Percentiles rank a stretch among this genome's conserved stretches.
phyloP scores from a whole-genome alignment of 179 eudicot species.

The Amaranthus tricolor region DNA sequence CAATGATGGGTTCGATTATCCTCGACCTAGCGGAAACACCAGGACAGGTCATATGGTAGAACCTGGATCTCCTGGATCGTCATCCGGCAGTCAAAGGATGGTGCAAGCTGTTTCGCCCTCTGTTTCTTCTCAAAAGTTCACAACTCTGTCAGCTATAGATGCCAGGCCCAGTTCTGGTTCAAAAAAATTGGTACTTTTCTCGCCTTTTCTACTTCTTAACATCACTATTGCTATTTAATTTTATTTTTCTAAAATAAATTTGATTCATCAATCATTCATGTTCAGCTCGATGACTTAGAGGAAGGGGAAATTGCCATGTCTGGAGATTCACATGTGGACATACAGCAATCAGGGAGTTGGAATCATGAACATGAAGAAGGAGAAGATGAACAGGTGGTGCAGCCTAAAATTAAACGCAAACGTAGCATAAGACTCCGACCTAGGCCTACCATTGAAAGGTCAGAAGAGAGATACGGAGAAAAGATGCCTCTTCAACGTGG shows the following conservation, averaged over 20 bases:
- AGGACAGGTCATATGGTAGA: constrained; percentile 44
- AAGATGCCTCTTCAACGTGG: constrained; percentile 52
- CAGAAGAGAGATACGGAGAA: constrained; percentile 60
- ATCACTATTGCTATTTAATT: background rate
- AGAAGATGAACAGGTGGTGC: constrained; percentile 91
- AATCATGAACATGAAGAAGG: constrained; percentile 86
- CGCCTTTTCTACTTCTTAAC: background rate
- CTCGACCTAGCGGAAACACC: constrained; percentile 39
- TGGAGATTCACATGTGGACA: constrained; percentile 77
- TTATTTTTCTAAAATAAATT: background rate
- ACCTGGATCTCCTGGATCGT: constrained; percentile 81
- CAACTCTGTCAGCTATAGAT: constrained; percentile 91
- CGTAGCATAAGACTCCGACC: constrained; percentile 87
- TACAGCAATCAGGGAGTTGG: constrained; percentile 94
- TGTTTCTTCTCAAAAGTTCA: constrained; percentile 84
- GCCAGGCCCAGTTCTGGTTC: constrained; percentile 77
- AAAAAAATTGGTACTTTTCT: constrained; percentile 54
- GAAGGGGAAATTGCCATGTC: constrained; percentile 93
- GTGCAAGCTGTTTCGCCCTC: constrained; percentile 58
- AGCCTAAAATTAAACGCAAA: constrained; percentile 83
- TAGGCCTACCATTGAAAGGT: constrained; percentile 47
- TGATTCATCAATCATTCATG: constrained; percentile 17
- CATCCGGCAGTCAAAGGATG: constrained; percentile 64
- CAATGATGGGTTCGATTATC: constrained; percentile 53
- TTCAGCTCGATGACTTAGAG: constrained; percentile 80